Conservation (phyloP, 2,329 filamentous ascomycete species). For the Stachybotrys elegans region DNA sequence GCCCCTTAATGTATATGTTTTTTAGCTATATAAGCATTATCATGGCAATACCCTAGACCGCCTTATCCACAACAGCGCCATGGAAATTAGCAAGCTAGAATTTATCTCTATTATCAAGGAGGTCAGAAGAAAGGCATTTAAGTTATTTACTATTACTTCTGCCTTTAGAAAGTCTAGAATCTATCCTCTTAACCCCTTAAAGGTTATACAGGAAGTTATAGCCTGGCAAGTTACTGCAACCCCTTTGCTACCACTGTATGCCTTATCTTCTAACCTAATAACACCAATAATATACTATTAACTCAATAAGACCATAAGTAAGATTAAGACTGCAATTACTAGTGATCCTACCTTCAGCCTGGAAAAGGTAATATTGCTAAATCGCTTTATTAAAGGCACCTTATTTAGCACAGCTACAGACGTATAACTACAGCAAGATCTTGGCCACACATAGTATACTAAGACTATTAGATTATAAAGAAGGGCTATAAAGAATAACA, state of each 20-base stretch:
- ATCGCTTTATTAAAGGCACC: not conserved
- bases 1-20: slow-evolving; percentile 1
- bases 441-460: not conserved
- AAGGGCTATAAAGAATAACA: not conserved
- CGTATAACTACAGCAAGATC: not conserved
- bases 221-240: not conserved
- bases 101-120: not conserved
- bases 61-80: not conserved
- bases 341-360: not conserved
- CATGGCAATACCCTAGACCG: not conserved
- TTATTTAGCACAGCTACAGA: not conserved
- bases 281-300: not conserved
- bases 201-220: not conserved
- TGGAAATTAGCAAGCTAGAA: not conserved
- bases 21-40: too few species aligned
- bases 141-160: not conserved
- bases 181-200: not conserved
- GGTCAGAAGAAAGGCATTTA: not conserved
- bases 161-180: not conserved
- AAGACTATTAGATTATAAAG: not conserved
- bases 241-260: not conserved
- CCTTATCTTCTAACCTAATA: not conserved
- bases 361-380: not conserved
- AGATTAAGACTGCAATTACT: not conserved
- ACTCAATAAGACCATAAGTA: not conserved